Base-by-base conservation (phyloP, 1,284 basidiomycete genomes). In the Tylopilus sp. region DNA sequence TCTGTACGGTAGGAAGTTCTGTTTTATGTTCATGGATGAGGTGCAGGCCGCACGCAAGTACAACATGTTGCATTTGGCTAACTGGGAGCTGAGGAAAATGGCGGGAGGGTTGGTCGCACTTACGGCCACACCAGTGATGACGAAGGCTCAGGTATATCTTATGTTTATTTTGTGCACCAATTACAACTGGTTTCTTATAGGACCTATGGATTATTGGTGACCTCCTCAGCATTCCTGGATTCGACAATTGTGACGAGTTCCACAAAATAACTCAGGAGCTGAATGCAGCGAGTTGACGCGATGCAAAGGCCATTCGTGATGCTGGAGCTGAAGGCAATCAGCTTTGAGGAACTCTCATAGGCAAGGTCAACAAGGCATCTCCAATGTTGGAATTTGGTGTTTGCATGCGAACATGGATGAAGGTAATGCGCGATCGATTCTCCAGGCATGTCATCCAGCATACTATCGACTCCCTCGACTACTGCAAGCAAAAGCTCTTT, bases 171-270 rank as follows among this genome's bases (percentile, higher is more conserved):
- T 39, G 17, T 39, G 37, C 17, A 39, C 9, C 45, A n/a, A n/a
- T n/a, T n/a, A n/a, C n/a, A n/a, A n/a, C n/a, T n/a, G n/a, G n/a
- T 7, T 55, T 39, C 25, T 23, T 6, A 10, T n/a, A 69, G 68
- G 58, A 70, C 31, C 35, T 70, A 10, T 70, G 59, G 66, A 23
- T 68, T 2, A 62, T 70, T 17, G 68, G 66, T 2, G 29, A 59
- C 33, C 4, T 67, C 17, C 62, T 68, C 33, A 65, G 34, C 1
- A 67, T 68, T 6, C 14, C 1, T 0, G 1, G 0, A 0, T 59
- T 68, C 19, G 1, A 1, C 0, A 2, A 4, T 21, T 67, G 33
- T 27, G 29, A 68, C 3, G 16, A 31, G 1, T 50, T 69, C 31
- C 64, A 14, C 1, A n/a, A n/a, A n/a, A n/a, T n/a, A n/a, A n/a